Base-by-base conservation (phyloP, 495 filamentous ascomycete genomes). In the Cenococcum geophilum region DNA sequence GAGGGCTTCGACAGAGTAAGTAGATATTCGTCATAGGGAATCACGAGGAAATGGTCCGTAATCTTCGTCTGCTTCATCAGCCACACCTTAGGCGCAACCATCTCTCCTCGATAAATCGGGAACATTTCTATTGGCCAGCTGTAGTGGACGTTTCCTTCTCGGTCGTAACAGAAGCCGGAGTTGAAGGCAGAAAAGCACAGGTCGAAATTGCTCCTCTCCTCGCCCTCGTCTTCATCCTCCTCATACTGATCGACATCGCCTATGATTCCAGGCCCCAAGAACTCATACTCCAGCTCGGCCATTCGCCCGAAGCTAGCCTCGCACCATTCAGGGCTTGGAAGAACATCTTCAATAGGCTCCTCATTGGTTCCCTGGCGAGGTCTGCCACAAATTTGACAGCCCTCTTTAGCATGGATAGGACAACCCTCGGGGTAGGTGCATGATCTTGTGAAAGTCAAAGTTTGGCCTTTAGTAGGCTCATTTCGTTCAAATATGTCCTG, bases 361-460 rank as follows among this genome's bases (percentile, higher is more conserved):
- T 35, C 35, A 14, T 37, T 52, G 18, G 21, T 8, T 23, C 20
- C 16, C 20, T 57, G 12, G 4, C 21, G 22, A 9, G 40, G 43
- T 32, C 42, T 57, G 9, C 54, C 54, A 25, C 60, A 62, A 9
- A 51, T 14, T 21, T 34, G 37, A n/a, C 60, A 62, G 25, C 20
- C 12, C 6, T 57, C 35, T 16, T 12, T 18, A 34, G 54, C 36
- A 42, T 51, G 42, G 42, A 57, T n/a, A 11, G 53, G 52, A 43
- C 54, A 62, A 32, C 43, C 25, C 20, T 35, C 12, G 0, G 61
- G 61, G 48, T 47, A 64, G 42, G 55, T 36, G 35, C 61, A 64
- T 4, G 61, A 64, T 6, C 34, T 22, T 16, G 34, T 45, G 34
- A 59, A 64, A 18, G 49, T 55, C 36, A 64, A 21, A 1, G 36